A percentile compares a stretch with the other conserved stretches of the same genome.
phyloP scores from a whole-genome alignment of 73 alveolate genomes.

The Paramecium biaurelia region DNA sequence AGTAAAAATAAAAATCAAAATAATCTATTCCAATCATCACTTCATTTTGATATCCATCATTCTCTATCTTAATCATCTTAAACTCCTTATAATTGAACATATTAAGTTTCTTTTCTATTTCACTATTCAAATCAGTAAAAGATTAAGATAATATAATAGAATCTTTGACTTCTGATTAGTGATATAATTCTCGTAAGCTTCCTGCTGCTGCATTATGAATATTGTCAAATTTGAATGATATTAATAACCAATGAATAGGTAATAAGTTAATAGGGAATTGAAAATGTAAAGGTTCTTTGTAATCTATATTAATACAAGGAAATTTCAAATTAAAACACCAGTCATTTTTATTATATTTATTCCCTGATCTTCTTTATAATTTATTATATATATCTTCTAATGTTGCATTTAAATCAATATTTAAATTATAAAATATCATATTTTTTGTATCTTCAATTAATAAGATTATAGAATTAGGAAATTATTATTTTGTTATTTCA shows the following conservation, averaged over 20 bases:
- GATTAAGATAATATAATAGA: not conserved
- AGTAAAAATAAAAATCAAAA: not conserved
- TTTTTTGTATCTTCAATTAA: not conserved
- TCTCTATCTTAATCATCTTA: not conserved
- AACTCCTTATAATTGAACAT: not conserved
- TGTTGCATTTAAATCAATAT: not conserved
- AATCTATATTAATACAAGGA: not conserved
- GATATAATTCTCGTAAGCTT: not conserved
- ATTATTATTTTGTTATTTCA: not conserved
- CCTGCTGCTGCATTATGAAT: not conserved
- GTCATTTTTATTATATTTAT: not conserved
- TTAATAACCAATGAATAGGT: not conserved
- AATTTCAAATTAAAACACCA: not conserved
- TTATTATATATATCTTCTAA: not conserved
- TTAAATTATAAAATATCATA: not conserved
- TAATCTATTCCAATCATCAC: not conserved
- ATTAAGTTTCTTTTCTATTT: not conserved
- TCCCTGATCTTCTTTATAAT: not conserved
- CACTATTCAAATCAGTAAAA: not conserved
- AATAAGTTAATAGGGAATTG: not conserved
- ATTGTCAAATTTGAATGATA: not conserved
- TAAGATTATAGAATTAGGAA: not conserved
- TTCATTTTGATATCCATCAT: not conserved
- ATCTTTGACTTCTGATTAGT: not conserved
- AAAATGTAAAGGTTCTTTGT: not conserved